A percentile compares a stretch with the other conserved stretches of the same genome.
phyloP scores from a whole-genome alignment of 2,329 filamentous ascomycete species.

The Lachnellula suecica region DNA sequence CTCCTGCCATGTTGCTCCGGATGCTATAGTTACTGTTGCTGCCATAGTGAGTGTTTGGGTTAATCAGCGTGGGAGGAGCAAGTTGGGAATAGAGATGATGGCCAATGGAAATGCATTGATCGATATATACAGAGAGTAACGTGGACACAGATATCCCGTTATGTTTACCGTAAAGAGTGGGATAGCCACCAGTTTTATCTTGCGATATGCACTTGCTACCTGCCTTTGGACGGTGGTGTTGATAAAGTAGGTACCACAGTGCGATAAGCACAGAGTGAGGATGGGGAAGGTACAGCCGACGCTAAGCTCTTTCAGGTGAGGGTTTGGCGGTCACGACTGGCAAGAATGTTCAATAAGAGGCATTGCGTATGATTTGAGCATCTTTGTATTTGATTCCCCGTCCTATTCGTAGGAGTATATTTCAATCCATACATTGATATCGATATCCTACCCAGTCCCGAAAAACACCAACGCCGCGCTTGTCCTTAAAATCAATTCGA shows the following conservation, averaged over 20 bases:
- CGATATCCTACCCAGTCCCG: not conserved
- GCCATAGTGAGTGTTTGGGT: slow-evolving; percentile 18
- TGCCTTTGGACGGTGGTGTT: not conserved
- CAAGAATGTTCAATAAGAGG: not conserved
- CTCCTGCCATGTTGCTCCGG: slow-evolving; percentile 42
- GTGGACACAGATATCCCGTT: not conserved
- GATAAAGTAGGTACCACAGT: not conserved
- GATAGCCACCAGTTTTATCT: too few species aligned
- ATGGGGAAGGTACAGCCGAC: not conserved
- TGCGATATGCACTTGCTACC: not conserved
- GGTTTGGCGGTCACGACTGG: not conserved
- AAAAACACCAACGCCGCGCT: not conserved
- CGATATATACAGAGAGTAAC: not conserved
- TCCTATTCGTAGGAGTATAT: too few species aligned
- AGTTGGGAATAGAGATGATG: not conserved
- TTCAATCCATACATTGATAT: too few species aligned
- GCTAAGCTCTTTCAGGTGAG: not conserved
- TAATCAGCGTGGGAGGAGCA: not conserved
- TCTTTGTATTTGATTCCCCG: too few species aligned
- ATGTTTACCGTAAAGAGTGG: not conserved
- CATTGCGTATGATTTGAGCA: too few species aligned
- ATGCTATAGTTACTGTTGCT: slow-evolving; percentile 28
- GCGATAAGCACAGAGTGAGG: too few species aligned
- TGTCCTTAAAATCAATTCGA: not conserved
- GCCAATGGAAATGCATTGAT: not conserved